phyloP scores from a whole-genome alignment of 2,329 filamentous ascomycete genomes.

The Alternaria longipes region DNA sequence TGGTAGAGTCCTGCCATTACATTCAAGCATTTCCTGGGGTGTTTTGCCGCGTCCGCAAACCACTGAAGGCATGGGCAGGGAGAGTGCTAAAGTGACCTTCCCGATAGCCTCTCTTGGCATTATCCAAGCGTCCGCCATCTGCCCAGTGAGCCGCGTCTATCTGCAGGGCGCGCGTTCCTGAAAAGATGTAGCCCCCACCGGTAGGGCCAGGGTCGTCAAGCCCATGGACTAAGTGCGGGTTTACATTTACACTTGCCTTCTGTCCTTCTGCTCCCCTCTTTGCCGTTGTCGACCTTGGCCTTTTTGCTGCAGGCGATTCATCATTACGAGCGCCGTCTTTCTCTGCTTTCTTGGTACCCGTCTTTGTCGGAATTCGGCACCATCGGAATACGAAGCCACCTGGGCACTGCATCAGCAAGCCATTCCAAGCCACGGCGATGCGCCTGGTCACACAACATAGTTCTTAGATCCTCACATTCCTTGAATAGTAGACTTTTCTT shows the following conservation, averaged over 20 bases:
- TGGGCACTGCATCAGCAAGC: constrained; percentile 3
- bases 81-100: constrained; percentile 10
- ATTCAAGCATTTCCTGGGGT: constrained; percentile 7
- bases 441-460: constrained; percentile 13
- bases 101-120: constrained; percentile 20
- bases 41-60: constrained; percentile 6
- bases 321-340: constrained; percentile 7
- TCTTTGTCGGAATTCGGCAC: constrained; percentile 11
- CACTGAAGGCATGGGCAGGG: constrained; percentile 14
- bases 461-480: constrained; percentile 16
- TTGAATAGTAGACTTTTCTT: constrained; percentile 21
- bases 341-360: constrained; percentile 1
- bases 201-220: constrained; percentile 13
- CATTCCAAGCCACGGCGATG: constrained; percentile 22
- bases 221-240: constrained; percentile 16
- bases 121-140: constrained; percentile 6
- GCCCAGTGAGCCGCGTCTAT: constrained; percentile 23
- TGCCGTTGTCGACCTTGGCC: neutral
- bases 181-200: constrained; percentile 19
- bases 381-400: constrained; percentile 5
- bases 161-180: constrained; percentile 29
- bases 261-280: constrained; percentile 5
- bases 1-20: constrained; percentile 5
- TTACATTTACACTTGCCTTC: constrained; percentile 2
- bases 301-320: constrained; percentile 1